These are phyloP conservation scores for Colletotrichum limetticola DNA, from an alignment of 2,329 filamentous ascomycete species.

Conservation along the genomic window DNA sequence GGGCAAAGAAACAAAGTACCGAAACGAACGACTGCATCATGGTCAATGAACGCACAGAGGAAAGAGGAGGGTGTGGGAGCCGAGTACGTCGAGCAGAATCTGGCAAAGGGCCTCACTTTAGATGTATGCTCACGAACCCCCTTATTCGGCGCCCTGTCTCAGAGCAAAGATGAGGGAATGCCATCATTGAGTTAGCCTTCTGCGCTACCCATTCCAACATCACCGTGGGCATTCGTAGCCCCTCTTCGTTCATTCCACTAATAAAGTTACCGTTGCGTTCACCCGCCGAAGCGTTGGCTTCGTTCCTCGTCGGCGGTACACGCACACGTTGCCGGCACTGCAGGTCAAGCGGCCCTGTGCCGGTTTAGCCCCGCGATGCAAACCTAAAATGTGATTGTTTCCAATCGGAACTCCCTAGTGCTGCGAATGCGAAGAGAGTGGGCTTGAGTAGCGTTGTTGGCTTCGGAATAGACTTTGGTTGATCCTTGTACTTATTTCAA, in stretches of 20 bases:
- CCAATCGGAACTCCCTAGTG: not conserved
- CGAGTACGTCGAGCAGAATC: too few relatives aligned
- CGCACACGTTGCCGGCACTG: not conserved
- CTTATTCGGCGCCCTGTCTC: not conserved
- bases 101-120: not conserved
- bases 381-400: not conserved
- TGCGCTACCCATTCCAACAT: not conserved
- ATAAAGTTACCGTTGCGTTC: constrained; percentile 2
- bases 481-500: constrained; percentile 1
- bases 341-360: not conserved
- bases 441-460: not conserved
- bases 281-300: not conserved
- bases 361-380: not conserved
- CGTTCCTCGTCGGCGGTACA: not conserved
- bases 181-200: not conserved
- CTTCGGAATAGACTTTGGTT: constrained; percentile 1
- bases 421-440: not conserved
- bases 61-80: not conserved
- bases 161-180: not conserved
- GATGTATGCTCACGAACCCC: not conserved
- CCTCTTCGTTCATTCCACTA: not conserved
- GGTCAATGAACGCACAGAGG: not conserved
- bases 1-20: constrained; percentile 10
- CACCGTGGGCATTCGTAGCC: not conserved
- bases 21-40: constrained; percentile 20